phyloP scores from a whole-genome alignment of 2,329 filamentous ascomycete genomes.

The Exophiala lecanii-corni region DNA sequence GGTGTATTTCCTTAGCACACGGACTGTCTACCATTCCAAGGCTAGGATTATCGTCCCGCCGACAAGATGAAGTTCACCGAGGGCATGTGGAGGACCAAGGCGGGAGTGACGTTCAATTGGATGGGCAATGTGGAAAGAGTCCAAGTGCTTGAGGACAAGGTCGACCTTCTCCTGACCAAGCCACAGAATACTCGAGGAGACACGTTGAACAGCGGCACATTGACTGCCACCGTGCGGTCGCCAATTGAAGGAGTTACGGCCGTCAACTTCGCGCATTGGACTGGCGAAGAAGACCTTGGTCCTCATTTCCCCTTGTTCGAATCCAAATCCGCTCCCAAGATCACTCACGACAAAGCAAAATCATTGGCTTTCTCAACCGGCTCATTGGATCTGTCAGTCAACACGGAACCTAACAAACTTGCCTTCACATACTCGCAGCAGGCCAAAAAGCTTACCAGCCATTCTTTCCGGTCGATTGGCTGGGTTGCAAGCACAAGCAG shows the following conservation, averaged over 20 bases:
- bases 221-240: slow-evolving; percentile 33
- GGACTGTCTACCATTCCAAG: too few relatives aligned
- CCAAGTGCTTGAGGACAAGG: slow-evolving; percentile 30
- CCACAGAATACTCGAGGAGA: slow-evolving; percentile 37
- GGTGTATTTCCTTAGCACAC: neutral
- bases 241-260: slow-evolving; percentile 37
- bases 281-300: slow-evolving; percentile 33
- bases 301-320: slow-evolving; percentile 34
- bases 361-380: slow-evolving; percentile 33
- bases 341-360: slow-evolving; percentile 28
- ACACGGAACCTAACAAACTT: slow-evolving; percentile 34
- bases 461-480: slow-evolving; percentile 38
- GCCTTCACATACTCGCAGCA: slow-evolving; percentile 24
- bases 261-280: slow-evolving; percentile 38
- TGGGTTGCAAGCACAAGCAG: slow-evolving; percentile 35
- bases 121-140: slow-evolving; percentile 39
- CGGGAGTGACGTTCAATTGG: slow-evolving; percentile 32
- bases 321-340: slow-evolving; percentile 28
- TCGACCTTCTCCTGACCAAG: slow-evolving; percentile 36
- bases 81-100: slow-evolving; percentile 37
- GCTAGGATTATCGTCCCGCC: neutral
- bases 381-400: slow-evolving; percentile 31
- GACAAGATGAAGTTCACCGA: slow-evolving; percentile 40
- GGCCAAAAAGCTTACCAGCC: slow-evolving; percentile 33
- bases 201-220: slow-evolving; percentile 36